Evolutionary conservation across 2,329 filamentous ascomycete genomes (phyloP), one percentile per base, ranked within the genome.

Genomic region (Diaporthe humulicola): DNA sequence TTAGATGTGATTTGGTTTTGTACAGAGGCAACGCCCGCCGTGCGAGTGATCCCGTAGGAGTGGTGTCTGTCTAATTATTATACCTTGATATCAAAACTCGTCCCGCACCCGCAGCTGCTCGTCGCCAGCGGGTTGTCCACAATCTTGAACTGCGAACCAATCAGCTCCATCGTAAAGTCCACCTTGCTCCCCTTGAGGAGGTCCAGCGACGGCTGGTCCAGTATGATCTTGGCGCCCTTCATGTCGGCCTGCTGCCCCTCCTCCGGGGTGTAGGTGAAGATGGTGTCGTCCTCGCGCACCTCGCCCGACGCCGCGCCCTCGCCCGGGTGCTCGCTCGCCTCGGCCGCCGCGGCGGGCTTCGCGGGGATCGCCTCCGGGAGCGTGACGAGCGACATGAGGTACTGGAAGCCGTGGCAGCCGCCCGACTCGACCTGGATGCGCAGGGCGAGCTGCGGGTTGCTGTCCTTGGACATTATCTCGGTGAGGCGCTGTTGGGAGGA

Each of bases 351-450:
- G 40, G 76, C 50, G 8, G 77, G 60, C 22, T 73, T 52, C 17
- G 75, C 17, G 0, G 81, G 79, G 2, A 84, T 76, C 0, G 79
- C 73, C 1, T 82, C 74, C 0, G 91, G 91, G 1, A 93, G 84
- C 0, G 90, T 91, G 3, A 95, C 93, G 5, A 98, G 89, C 22
- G 93, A 94, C 94, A 99, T 98, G 61, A 98, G 87, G 82, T 99
- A 99, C 83, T 99, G 97, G 84, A 99, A 99, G 67, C 97, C 97
- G 84, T 99, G 97, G 83, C 97, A 99, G 73, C 97, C 97, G 77
- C 97, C 97, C 73, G 93, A 95, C 81, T 98, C 95, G 74, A 99
- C 96, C 76, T 94, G 93, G 78, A 99, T 94, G 70, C 96, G 94
- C n/a, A 99, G 89, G 33, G 95, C 94, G 42, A 98, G 90, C 80